Conservation (phyloP, 768 basidiomycete genomes). For the Lactifluus volemus region DNA sequence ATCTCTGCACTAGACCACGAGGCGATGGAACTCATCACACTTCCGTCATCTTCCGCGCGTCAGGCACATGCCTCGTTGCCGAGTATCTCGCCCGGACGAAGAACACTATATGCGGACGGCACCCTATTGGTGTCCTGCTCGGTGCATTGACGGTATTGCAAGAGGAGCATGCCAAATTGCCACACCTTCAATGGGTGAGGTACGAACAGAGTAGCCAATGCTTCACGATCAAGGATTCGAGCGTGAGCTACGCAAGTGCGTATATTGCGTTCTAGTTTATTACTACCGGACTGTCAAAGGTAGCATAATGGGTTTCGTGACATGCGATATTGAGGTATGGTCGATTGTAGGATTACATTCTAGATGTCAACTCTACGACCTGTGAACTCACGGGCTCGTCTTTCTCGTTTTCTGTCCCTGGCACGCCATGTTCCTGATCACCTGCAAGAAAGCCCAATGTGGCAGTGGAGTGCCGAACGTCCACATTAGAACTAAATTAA, state of each 20-base stretch:
- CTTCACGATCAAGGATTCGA: conserved; percentile 59
- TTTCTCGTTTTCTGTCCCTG: conserved; percentile 52
- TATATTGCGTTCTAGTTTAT: conserved; percentile 51
- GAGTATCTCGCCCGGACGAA: conserved; percentile 63
- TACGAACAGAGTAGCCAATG: conserved; percentile 92
- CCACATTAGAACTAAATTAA: background rate
- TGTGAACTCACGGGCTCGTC: conserved; percentile 54
- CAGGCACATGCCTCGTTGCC: conserved; percentile 55
- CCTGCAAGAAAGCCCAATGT: conserved; percentile 31
- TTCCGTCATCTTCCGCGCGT: conserved; percentile 43
- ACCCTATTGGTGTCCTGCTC: conserved; percentile 89
- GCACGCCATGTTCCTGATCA: conserved; percentile 55
- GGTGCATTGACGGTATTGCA: conserved; percentile 62
- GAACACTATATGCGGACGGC: conserved; percentile 96
- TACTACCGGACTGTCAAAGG: background rate
- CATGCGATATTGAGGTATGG: background rate
- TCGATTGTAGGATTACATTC: conserved; percentile 10
- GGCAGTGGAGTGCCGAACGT: background rate
- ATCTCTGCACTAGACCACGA: conserved; percentile 82
- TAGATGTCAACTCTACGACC: conserved; percentile 16
- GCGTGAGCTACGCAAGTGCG: conserved; percentile 95
- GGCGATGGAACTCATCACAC: conserved; percentile 65
- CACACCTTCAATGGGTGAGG: conserved; percentile 68
- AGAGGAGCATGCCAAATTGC: conserved; percentile 24
- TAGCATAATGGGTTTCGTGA: background rate